Conservation (phyloP, 2,329 filamentous ascomycete species). For the Stachybotrys echinatus region DNA sequence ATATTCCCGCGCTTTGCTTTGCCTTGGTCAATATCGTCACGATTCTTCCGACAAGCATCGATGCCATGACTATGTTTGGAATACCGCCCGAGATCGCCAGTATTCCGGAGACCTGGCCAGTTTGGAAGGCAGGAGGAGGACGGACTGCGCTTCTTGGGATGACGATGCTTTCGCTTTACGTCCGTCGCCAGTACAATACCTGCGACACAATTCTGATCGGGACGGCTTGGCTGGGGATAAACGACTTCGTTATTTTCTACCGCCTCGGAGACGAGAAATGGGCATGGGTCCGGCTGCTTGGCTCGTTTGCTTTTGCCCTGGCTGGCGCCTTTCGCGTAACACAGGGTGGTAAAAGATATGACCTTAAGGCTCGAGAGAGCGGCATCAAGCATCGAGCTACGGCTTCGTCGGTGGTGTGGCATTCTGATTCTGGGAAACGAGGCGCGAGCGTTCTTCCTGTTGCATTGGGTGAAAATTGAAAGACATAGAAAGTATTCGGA, state of each 20-base stretch:
- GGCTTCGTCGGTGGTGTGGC: no score
- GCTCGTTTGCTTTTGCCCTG: neutral
- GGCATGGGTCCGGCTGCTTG: neutral
- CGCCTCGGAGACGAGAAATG: neutral
- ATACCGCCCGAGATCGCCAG: neutral
- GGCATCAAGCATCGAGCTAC: no score
- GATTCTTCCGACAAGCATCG: neutral
- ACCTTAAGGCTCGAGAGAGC: no score
- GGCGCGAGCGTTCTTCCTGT: no score
- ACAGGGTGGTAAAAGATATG: no score
- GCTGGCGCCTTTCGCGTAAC: neutral
- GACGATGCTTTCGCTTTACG: neutral
- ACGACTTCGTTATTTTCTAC: neutral
- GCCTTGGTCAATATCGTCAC: neutral
- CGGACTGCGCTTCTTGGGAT: neutral
- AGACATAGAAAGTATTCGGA: no score
- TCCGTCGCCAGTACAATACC: neutral
- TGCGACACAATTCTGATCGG: neutral
- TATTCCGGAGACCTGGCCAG: neutral
- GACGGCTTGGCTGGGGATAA: neutral
- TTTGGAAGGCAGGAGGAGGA: neutral
- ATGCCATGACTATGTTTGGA: neutral
- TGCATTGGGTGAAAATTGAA: no score
- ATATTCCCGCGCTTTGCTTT: conserved; percentile 7
- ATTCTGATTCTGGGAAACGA: no score